Percentiles rank a stretch among this genome's conserved stretches.
These are phyloP conservation scores for Xylariomycetidae sp. DNA, from an alignment of 2,329 filamentous ascomycete genomes.

Conservation along the genomic window DNA sequence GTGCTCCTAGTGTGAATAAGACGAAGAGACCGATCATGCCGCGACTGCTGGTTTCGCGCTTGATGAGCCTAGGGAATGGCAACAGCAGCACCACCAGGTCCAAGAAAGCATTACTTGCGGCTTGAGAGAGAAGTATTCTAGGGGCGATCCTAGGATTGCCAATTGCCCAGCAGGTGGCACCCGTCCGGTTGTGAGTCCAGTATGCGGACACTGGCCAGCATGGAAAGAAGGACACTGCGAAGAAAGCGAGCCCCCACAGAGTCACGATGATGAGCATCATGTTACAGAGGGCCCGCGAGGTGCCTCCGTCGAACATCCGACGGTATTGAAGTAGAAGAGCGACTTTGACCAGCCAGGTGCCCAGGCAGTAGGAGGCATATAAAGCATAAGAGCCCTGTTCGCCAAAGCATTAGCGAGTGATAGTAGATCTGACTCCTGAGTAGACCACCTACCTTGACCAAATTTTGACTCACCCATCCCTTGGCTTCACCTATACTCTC, in stretches of 20 bases:
- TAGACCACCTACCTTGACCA: too few relatives aligned
- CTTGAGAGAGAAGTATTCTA: neutral
- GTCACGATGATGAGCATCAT: neutral
- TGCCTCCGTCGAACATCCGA: neutral
- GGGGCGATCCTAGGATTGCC: neutral
- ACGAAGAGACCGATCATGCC: neutral
- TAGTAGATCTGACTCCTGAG: too few relatives aligned
- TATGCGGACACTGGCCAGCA: neutral
- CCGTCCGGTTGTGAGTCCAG: neutral
- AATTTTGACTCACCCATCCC: too few relatives aligned
- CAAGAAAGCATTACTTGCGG: neutral
- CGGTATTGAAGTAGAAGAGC: neutral
- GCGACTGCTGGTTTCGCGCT: neutral
- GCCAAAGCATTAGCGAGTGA: neutral
- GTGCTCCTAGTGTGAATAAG: neutral
- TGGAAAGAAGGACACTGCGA: neutral
- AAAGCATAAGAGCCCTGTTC: neutral
- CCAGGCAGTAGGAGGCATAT: neutral
- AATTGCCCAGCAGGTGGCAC: neutral
- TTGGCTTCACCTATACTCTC: too few relatives aligned
- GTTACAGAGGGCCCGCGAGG: neutral
- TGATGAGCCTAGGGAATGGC: neutral
- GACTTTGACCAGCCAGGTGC: neutral
- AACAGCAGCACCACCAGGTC: neutral
- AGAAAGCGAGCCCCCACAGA: neutral